Evolutionary conservation across 495 filamentous ascomycete species (phyloP).

Genomic region (Neurospora pannonica): DNA sequence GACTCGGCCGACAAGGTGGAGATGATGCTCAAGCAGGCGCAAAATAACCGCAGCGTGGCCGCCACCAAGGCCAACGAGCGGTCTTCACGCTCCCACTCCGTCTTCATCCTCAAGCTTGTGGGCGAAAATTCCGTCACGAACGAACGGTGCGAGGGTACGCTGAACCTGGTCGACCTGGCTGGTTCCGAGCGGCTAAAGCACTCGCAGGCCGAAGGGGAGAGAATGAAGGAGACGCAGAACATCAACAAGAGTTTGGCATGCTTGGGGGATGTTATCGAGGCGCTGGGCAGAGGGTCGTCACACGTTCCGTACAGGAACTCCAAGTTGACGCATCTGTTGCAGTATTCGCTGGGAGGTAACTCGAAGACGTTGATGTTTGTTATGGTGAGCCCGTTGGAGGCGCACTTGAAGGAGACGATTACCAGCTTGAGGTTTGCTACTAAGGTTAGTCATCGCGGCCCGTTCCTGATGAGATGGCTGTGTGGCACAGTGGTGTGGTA

Average conservation of each 20-base stretch:
- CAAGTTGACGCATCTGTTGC: conserved; percentile 92
- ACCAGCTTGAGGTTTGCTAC: conserved; percentile 94
- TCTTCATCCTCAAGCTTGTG: conserved; percentile 86
- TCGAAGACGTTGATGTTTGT: conserved; percentile 99
- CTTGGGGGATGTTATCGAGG: conserved; percentile 89
- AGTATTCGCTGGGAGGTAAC: conserved; percentile 92
- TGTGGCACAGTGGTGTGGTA: neutral
- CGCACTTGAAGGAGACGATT: conserved; percentile 85
- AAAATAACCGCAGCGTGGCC: conserved; percentile 79
- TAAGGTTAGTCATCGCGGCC: conserved; percentile 47
- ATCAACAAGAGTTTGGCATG: conserved; percentile 93
- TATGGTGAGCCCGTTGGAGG: conserved; percentile 89
- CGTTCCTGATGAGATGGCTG: neutral
- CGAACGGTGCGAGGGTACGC: conserved; percentile 79
- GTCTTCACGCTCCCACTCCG: conserved; percentile 86
- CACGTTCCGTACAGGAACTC: conserved; percentile 94
- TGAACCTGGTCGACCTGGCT: conserved; percentile 94
- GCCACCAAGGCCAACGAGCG: conserved; percentile 95
- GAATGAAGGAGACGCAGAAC: conserved; percentile 88
- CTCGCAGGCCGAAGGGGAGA: conserved; percentile 70
- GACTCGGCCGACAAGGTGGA: conserved; percentile 73
- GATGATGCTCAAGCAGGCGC: conserved; percentile 65
- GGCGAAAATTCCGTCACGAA: conserved; percentile 74
- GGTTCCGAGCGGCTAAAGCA: conserved; percentile 87
- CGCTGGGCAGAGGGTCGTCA: conserved; percentile 72